Evolutionary conservation across 805 yeast genomes (phyloP).

Genomic region (Candida suzukii): DNA sequence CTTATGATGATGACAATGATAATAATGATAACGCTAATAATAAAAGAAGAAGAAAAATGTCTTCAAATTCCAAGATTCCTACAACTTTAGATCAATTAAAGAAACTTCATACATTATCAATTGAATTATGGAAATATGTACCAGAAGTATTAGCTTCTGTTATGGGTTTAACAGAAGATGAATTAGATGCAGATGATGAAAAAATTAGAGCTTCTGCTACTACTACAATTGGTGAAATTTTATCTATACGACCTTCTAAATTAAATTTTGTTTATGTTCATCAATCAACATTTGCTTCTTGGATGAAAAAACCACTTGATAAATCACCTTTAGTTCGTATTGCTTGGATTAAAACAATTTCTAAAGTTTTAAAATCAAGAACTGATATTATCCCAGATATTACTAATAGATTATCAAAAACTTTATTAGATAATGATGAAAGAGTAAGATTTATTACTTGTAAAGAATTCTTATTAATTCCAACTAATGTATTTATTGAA

Average conservation of each 20-base stretch:
- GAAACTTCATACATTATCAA: conserved; percentile 55
- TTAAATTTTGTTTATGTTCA: conserved; percentile 54
- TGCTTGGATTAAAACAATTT: conserved; percentile 60
- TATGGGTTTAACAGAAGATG: conserved; percentile 75
- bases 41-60: neutral
- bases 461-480: conserved; percentile 38
- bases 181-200: conserved; percentile 64
- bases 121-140: conserved; percentile 68
- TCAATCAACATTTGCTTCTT: conserved; percentile 53
- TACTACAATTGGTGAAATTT: conserved; percentile 60
- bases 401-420: conserved; percentile 52
- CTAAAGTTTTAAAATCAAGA: conserved; percentile 37
- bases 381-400: conserved; percentile 44
- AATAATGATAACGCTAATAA: conserved; percentile 4
- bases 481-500: conserved; percentile 37
- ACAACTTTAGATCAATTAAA: conserved; percentile 33
- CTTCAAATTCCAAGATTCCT: neutral
- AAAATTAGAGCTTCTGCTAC: conserved; percentile 62
- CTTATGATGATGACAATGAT: conserved; percentile 16
- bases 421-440: conserved; percentile 71
- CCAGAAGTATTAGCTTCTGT: conserved; percentile 72
- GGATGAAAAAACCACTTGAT: conserved; percentile 75
- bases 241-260: conserved; percentile 40
- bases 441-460: conserved; percentile 62
- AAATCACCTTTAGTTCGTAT: conserved; percentile 54